Conservation (phyloP, 768 basidiomycete species). For the Boletus sp. region DNA sequence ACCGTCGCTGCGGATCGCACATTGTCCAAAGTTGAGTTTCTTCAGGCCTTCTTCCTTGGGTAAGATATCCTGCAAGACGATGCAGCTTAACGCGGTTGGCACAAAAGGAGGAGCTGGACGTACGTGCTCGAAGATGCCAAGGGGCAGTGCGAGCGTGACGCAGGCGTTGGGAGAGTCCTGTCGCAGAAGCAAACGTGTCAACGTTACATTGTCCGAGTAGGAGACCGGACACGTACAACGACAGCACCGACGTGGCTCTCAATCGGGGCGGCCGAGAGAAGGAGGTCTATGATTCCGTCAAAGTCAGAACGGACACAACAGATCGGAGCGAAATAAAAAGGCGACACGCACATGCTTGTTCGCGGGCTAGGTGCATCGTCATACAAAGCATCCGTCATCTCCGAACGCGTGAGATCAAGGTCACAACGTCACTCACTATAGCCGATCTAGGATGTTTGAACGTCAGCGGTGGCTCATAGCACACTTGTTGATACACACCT, state of each 20-base stretch:
- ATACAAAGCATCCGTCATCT: neutral
- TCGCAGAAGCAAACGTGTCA: neutral
- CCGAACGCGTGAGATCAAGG: neutral
- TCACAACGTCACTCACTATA: constrained; percentile 51
- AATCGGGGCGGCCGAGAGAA: constrained; percentile 67
- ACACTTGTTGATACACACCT: constrained; percentile 36
- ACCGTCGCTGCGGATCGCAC: constrained; percentile 64
- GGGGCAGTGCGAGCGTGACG: constrained; percentile 69
- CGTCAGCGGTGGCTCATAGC: neutral
- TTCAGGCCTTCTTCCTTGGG: constrained; percentile 62
- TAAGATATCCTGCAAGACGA: constrained; percentile 53
- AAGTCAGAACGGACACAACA: neutral
- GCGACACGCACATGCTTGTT: constrained; percentile 61
- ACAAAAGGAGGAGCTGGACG: constrained; percentile 15
- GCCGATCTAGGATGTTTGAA: constrained; percentile 48
- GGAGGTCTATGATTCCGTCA: constrained; percentile 44
- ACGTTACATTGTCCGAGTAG: neutral
- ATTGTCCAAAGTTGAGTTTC: constrained; percentile 61
- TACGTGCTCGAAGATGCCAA: constrained; percentile 76
- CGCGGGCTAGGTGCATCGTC: constrained; percentile 49
- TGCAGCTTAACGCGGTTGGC: neutral
- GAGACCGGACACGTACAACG: constrained; percentile 45
- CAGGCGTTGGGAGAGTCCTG: constrained; percentile 79
- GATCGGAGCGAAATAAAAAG: neutral
- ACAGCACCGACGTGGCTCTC: constrained; percentile 71